Base-by-base conservation (phyloP, 805 yeast species). In the Saccharomycopsis sp. region DNA sequence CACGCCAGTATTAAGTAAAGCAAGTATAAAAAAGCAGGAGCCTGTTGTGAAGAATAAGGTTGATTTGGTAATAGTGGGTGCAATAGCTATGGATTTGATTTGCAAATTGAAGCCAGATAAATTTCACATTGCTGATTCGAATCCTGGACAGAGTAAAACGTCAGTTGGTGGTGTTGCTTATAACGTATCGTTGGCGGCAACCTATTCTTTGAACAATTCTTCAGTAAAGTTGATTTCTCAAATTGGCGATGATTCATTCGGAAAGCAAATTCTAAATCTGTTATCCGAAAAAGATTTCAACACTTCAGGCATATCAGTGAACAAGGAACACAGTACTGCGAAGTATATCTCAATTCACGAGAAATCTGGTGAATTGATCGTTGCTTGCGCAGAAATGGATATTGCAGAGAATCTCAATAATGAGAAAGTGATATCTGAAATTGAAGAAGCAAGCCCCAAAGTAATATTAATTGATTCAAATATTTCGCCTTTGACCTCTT, bases 311-410 rank as follows among this genome's bases (percentile, higher is more conserved):
- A 48, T 55, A 2, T 41, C 59, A 2, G 37, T 38, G 4, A 38
- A 41, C 4, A 21, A 46, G 3, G 33, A 21, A 1, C 23, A 35
- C n/a, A 55, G 59, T 7, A 81, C 94, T 0, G 86, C 93, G 0
- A 85, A 83, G 54, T 88, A 88, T 55, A 71, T 76, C 4, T 81
- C 94, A 0, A 70, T 78, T 46, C 89, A 86, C 54, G 75, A 74
- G 45, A 51, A 54, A 0, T 56, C 62, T 4, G 96, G 96, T 1
- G 79, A 72, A 2, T 65, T 88, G 38, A 58, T 83, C 2, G 66
- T 85, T 14, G 95, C 95, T 0, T 76, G 86, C 56, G 90, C 95
- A 3, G 95, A 85, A 56, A 87, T 88, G 95, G 66, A 67, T n/a
- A 74, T 81, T 7, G 64, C 80, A 19, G 84, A 83, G 51, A 62